These are phyloP conservation scores for Huntiella bhutanensis DNA, from an alignment of 2,329 filamentous ascomycete genomes.

Conservation along the genomic window DNA sequence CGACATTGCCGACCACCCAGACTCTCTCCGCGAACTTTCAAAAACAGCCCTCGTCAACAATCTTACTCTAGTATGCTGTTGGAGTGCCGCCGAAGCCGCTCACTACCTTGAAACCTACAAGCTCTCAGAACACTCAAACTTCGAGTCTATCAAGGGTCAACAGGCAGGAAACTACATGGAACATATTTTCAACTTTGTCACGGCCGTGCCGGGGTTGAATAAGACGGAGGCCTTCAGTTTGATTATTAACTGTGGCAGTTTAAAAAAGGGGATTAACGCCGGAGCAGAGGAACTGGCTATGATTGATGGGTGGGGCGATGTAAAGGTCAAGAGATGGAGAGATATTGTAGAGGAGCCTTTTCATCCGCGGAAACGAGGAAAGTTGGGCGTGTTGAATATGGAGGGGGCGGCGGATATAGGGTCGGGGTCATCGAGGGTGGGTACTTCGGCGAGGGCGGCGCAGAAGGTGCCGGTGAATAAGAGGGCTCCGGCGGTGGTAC, in stretches of 20 bases:
- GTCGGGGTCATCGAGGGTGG: neutral
- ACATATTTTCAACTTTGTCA: slow-evolving; percentile 80
- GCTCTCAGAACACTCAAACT: slow-evolving; percentile 68
- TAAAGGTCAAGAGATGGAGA: slow-evolving; percentile 80
- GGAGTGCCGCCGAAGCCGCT: slow-evolving; percentile 83
- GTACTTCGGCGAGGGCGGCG: neutral
- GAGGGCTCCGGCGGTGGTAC: neutral
- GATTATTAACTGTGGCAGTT: slow-evolving; percentile 78
- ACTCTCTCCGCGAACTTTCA: slow-evolving; percentile 69
- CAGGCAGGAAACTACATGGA: slow-evolving; percentile 73
- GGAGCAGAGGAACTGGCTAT: slow-evolving; percentile 66
- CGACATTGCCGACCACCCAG: slow-evolving; percentile 88
- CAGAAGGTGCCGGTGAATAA: neutral
- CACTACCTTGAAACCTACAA: slow-evolving; percentile 93
- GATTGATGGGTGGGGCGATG: slow-evolving; percentile 86
- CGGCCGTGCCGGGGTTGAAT: slow-evolving; percentile 73
- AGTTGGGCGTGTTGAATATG: slow-evolving; percentile 16
- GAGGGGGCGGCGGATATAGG: neutral
- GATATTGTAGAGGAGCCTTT: slow-evolving; percentile 72
- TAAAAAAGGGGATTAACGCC: slow-evolving; percentile 74
- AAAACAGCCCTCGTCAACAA: slow-evolving; percentile 90
- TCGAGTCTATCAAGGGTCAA: slow-evolving; percentile 66
- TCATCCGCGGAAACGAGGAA: slow-evolving; percentile 52
- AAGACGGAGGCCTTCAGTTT: slow-evolving; percentile 84
- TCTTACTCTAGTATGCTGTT: slow-evolving; percentile 78